Evolutionary conservation across 2,329 filamentous ascomycete species (phyloP).

Genomic region (Zasmidium citrigriseum): DNA sequence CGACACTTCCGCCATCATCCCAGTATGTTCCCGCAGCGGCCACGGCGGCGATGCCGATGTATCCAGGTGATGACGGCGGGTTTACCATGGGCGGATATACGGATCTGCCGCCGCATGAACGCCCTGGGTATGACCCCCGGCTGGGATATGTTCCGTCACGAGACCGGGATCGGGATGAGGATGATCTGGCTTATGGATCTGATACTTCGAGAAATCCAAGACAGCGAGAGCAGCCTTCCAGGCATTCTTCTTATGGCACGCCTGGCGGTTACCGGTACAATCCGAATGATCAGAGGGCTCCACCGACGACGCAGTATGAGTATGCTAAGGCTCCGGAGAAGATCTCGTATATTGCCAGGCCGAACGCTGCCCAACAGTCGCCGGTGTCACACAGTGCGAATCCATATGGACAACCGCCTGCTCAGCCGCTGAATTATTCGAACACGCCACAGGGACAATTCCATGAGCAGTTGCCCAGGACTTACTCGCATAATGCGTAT

Average conservation of each 20-base stretch:
- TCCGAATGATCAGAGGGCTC: constrained; percentile 18
- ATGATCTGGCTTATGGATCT: constrained; percentile 35
- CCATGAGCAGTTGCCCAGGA: constrained; percentile 22
- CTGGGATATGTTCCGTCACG: constrained; percentile 17
- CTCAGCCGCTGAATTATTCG: constrained; percentile 15
- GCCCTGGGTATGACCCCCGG: constrained; percentile 38
- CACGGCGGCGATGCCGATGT: constrained; percentile 23
- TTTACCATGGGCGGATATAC: constrained; percentile 48
- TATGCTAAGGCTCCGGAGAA: constrained; percentile 45
- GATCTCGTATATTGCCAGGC: constrained; percentile 46
- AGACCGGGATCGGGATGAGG: constrained; percentile 20
- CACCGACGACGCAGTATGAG: constrained; percentile 26
- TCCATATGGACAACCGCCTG: constrained; percentile 18
- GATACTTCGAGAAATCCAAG: constrained; percentile 11
- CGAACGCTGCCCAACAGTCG: constrained; percentile 9
- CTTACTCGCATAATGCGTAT: constrained; percentile 25
- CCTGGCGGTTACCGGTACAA: constrained; percentile 24
- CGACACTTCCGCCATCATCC: constrained; percentile 5
- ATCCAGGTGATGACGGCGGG: constrained; percentile 30
- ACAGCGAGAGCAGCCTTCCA: constrained; percentile 13
- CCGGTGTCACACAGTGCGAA: constrained; percentile 12
- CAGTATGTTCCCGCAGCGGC: constrained; percentile 20
- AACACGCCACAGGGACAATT: constrained; percentile 17
- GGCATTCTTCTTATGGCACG: constrained; percentile 22
- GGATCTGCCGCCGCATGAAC: constrained; percentile 47